Conservation (phyloP, 345 rosid species). For the Kandelia obovata region DNA sequence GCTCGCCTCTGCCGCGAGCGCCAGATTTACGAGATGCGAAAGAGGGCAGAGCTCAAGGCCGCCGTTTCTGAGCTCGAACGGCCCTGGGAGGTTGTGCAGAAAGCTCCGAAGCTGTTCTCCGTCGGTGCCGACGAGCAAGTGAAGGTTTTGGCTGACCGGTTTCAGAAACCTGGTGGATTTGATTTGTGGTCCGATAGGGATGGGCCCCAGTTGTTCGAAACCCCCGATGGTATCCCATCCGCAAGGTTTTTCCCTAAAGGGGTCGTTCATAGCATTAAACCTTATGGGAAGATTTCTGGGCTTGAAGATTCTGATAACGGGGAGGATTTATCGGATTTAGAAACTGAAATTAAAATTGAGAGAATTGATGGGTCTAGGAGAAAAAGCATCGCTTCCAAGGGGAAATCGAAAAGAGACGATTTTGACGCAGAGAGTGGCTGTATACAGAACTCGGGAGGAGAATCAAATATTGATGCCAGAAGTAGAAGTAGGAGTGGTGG, state of each 20-base stretch:
- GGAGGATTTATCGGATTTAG: neutral
- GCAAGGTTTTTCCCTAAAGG: conserved; percentile 91
- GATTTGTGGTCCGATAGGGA: conserved; percentile 78
- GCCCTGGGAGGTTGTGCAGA: conserved; percentile 81
- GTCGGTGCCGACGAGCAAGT: conserved; percentile 76
- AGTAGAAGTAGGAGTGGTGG: neutral
- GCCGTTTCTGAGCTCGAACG: conserved; percentile 83
- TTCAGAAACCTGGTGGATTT: conserved; percentile 83
- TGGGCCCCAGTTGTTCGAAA: conserved; percentile 63
- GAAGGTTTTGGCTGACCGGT: conserved; percentile 85
- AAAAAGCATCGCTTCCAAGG: neutral
- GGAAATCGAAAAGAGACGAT: neutral
- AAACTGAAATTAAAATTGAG: conserved; percentile 5
- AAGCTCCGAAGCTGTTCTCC: conserved; percentile 70
- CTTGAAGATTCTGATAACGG: conserved; percentile 9
- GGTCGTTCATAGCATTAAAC: conserved; percentile 74
- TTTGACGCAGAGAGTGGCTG: conserved; percentile 7
- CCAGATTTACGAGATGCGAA: conserved; percentile 76
- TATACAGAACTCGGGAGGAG: neutral
- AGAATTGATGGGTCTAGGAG: conserved; percentile 5
- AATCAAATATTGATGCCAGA: neutral
- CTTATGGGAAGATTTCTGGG: conserved; percentile 39
- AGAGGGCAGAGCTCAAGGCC: conserved; percentile 78
- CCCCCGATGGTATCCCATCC: conserved; percentile 61
- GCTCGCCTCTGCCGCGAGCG: conserved; percentile 67